Percentiles rank a stretch among this genome's conserved stretches.
phyloP scores from a whole-genome alignment of 1,284 basidiomycete genomes.

The Rhodotorula sp. region DNA sequence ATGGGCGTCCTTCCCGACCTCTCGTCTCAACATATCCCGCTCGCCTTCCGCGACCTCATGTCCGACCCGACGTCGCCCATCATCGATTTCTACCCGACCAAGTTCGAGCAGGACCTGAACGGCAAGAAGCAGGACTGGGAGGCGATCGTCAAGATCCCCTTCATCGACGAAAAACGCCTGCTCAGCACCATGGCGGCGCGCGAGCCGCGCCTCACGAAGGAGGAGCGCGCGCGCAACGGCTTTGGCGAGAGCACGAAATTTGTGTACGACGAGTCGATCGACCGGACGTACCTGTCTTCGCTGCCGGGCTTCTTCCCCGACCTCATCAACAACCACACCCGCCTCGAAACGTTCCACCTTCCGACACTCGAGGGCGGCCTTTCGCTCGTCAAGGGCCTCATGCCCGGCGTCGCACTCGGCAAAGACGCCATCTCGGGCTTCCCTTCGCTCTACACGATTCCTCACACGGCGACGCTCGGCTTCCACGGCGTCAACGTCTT shows the following conservation, averaged over 20 bases:
- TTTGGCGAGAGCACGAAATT: slow-evolving; percentile 81
- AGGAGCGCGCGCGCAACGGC: slow-evolving; percentile 75
- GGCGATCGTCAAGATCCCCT: slow-evolving; percentile 97
- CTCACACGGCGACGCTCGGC: slow-evolving; percentile 72
- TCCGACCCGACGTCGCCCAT: slow-evolving; percentile 81
- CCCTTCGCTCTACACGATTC: slow-evolving; percentile 88
- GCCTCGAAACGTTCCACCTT: slow-evolving; percentile 72
- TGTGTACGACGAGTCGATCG: slow-evolving; percentile 59
- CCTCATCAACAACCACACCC: slow-evolving; percentile 76
- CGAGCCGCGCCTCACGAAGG: slow-evolving; percentile 72
- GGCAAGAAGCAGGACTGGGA: slow-evolving; percentile 99
- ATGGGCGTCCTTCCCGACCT: slow-evolving; percentile 96
- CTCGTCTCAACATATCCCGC: slow-evolving; percentile 82
- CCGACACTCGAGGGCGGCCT: slow-evolving; percentile 81
- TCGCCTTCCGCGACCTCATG: slow-evolving; percentile 90
- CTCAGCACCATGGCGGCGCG: slow-evolving; percentile 80
- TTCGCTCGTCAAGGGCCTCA: slow-evolving; percentile 80
- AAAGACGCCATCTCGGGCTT: slow-evolving; percentile 88
- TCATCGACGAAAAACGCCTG: slow-evolving; percentile 83
- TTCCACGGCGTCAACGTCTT: slow-evolving; percentile 93
- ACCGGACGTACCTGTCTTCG: slow-evolving; percentile 80
- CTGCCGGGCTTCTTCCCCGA: slow-evolving; percentile 93
- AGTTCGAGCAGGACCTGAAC: slow-evolving; percentile 92
- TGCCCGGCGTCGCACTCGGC: slow-evolving; percentile 85
- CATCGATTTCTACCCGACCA: slow-evolving; percentile 86